Conservation (phyloP, 352 stramenopile species). For the Phytophthora citrophthora region DNA sequence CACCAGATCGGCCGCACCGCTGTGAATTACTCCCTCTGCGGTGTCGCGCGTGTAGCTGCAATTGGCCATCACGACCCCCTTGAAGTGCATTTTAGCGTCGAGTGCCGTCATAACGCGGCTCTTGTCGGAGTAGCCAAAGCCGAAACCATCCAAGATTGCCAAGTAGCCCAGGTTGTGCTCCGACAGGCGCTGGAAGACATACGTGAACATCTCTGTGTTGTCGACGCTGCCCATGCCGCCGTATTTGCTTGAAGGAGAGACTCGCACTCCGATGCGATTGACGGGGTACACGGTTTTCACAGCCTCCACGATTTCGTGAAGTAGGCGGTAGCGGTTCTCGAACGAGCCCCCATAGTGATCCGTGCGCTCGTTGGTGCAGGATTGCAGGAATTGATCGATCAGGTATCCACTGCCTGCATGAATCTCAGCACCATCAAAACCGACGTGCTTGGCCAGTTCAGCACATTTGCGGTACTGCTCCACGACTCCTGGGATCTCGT, state of each 20-base stretch:
- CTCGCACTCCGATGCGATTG: conserved; percentile 40
- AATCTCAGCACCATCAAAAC: conserved; percentile 53
- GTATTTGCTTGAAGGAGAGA: conserved; percentile 38
- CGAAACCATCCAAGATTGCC: conserved; percentile 38
- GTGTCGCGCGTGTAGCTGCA: conserved; percentile 33
- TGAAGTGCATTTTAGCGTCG: conserved; percentile 31
- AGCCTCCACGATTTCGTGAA: conserved; percentile 68
- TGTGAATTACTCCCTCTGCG: conserved; percentile 25
- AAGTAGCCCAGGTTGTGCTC: conserved; percentile 34
- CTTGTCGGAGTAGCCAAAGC: conserved; percentile 36
- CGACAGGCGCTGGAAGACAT: conserved; percentile 38
- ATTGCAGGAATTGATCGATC: conserved; percentile 68
- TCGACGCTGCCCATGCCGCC: conserved; percentile 39
- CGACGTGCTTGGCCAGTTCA: conserved; percentile 69
- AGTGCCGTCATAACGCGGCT: conserved; percentile 28
- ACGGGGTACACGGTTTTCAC: conserved; percentile 38
- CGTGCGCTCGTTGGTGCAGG: conserved; percentile 69
- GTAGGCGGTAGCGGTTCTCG: conserved; percentile 77
- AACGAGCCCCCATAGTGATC: conserved; percentile 84
- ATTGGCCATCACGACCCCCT: conserved; percentile 34
- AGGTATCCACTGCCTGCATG: conserved; percentile 91
- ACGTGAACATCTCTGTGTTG: conserved; percentile 46
- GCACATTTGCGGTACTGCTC: conserved; percentile 77
- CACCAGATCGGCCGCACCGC: conserved; percentile 31
- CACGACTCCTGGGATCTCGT: conserved; percentile 59